Conservation (phyloP, 345 rosid species). For the Salix brachista region DNA sequence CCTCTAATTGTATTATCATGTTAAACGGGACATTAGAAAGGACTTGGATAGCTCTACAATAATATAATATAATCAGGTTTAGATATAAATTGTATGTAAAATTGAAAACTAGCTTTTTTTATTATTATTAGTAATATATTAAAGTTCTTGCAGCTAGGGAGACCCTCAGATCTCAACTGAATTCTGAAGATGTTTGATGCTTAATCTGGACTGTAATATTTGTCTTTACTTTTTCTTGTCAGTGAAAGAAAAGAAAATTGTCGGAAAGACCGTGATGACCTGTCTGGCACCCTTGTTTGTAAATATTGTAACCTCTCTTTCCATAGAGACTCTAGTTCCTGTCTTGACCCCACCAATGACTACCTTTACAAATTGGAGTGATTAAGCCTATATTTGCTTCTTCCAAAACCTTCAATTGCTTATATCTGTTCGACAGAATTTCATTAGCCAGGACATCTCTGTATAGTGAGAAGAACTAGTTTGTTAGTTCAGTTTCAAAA, state of each 20-base stretch:
- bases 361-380: neutral
- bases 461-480: neutral
- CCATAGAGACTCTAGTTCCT: neutral
- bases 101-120: neutral
- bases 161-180: neutral
- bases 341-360: neutral
- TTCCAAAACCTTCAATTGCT: neutral
- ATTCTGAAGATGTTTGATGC: neutral
- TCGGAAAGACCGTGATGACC: neutral
- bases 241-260: neutral
- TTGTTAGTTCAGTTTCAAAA: neutral
- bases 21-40: neutral
- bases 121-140: neutral
- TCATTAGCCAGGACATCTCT: neutral
- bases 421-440: neutral
- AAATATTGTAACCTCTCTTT: neutral
- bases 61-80: neutral
- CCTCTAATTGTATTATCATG: neutral
- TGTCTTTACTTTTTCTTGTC: neutral
- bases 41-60: neutral
- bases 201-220: neutral
- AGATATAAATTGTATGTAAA: neutral
- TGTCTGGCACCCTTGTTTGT: neutral
- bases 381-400: neutral
- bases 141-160: neutral